These are phyloP conservation scores for Chaetomium sp. DNA, from an alignment of 2,329 filamentous ascomycete species.

Conservation along the genomic window DNA sequence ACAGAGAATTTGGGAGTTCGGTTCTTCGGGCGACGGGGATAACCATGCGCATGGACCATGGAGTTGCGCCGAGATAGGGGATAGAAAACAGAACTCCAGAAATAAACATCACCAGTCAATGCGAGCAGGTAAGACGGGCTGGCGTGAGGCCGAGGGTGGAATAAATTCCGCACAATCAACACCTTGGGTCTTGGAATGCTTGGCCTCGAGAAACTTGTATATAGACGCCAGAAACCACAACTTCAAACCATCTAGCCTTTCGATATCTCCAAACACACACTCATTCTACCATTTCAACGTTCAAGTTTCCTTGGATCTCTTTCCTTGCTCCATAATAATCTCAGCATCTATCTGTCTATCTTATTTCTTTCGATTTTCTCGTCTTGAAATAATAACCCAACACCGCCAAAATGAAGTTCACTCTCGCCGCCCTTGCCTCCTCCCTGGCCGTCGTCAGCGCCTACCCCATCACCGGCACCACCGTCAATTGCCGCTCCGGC, in stretches of 20 bases:
- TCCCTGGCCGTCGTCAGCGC: conserved; percentile 7
- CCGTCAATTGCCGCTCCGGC: conserved; percentile 17
- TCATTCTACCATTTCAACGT: too few species aligned
- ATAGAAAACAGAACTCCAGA: background rate
- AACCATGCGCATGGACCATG: background rate
- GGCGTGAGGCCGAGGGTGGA: background rate
- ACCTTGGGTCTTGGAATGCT: too few species aligned
- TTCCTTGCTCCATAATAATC: background rate
- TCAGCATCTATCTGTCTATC: background rate
- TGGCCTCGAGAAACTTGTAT: too few species aligned
- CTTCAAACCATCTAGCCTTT: too few species aligned
- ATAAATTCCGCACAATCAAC: too few species aligned
- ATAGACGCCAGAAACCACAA: too few species aligned
- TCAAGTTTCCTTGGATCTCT: too few species aligned
- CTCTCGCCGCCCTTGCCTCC: background rate
- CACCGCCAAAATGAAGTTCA: conserved; percentile 9
- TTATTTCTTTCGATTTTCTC: background rate
- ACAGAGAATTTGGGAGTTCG: too few species aligned
- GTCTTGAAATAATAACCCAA: background rate
- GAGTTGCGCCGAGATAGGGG: background rate
- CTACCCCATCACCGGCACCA: conserved; percentile 16
- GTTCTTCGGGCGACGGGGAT: background rate
- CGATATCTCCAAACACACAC: too few species aligned
- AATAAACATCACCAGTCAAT: background rate
- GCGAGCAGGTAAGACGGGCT: background rate